Percentiles rank a stretch among this genome's conserved stretches.
These are phyloP conservation scores for Botrytis elliptica DNA, from an alignment of 2,329 filamentous ascomycete genomes.

Conservation along the genomic window DNA sequence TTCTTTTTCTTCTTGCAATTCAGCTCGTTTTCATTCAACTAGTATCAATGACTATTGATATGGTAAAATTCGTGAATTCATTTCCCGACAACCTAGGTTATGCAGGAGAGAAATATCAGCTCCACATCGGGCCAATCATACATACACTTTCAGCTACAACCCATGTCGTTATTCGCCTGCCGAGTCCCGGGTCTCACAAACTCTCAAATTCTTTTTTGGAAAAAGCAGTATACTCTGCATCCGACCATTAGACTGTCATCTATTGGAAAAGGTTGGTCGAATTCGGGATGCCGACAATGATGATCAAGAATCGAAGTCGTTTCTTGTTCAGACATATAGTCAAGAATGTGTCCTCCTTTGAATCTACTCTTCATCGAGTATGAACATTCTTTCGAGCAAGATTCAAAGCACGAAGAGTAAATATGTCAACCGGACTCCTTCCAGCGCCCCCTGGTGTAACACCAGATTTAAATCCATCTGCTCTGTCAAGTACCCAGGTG, in stretches of 20 bases:
- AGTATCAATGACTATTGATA: not conserved
- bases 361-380: not conserved
- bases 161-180: not conserved
- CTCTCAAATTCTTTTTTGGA: not conserved
- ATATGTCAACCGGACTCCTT: conserved; percentile 8
- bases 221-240: not conserved
- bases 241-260: not conserved
- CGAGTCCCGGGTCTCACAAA: not conserved
- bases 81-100: not conserved
- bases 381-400: not conserved
- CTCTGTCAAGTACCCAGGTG: not conserved
- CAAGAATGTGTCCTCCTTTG: not conserved
- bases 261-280: not conserved
- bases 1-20: not conserved
- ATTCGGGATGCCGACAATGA: not conserved
- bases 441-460: not conserved
- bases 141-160: not conserved
- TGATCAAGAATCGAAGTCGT: not conserved
- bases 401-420: not conserved
- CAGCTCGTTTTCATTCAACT: not conserved
- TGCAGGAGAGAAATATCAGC: not conserved
- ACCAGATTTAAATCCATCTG: not conserved
- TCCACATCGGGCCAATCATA: not conserved
- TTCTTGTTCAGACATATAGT: not conserved
- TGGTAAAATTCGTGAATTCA: not conserved